A percentile compares a stretch with the other conserved stretches of the same genome.
phyloP scores from a whole-genome alignment of 176 grass and related monocot genomes.

The Saccharum spontaneum region DNA sequence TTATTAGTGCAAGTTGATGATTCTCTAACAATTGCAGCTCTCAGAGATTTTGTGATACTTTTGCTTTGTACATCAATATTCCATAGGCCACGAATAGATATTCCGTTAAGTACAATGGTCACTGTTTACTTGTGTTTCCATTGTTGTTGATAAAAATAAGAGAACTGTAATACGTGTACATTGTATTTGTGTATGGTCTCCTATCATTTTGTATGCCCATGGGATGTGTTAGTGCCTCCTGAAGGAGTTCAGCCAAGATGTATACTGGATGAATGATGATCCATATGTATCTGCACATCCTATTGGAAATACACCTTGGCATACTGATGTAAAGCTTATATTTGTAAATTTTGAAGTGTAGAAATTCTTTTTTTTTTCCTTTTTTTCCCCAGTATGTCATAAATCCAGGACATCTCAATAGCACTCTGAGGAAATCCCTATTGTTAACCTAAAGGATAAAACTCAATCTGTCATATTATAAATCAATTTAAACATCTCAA shows the following conservation, averaged over 20 bases:
- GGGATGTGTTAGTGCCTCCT: not conserved
- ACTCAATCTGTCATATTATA: not conserved
- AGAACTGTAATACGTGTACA: not conserved
- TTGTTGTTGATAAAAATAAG: not conserved
- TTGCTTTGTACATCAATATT: not conserved
- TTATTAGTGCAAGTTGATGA: not conserved
- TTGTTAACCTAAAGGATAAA: not conserved
- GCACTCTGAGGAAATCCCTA: not conserved
- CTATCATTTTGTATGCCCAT: not conserved
- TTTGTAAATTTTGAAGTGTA: not conserved
- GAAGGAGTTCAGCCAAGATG: not conserved
- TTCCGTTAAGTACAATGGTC: not conserved
- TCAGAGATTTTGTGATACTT: not conserved
- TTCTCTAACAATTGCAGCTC: not conserved
- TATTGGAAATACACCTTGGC: not conserved
- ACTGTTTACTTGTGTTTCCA: not conserved
- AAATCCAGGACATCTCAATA: constrained; percentile 3
- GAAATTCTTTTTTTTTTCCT: not conserved
- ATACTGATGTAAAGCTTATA: not conserved
- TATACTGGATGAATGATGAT: not conserved
- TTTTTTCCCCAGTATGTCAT: not conserved
- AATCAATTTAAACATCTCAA: not conserved
- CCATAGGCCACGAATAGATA: not conserved
- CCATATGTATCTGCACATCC: not conserved
- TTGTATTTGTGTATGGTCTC: not conserved